These are phyloP conservation scores for Pseudopyricularia javanii DNA, from an alignment of 2,329 filamentous ascomycete genomes.

Conservation along the genomic window DNA sequence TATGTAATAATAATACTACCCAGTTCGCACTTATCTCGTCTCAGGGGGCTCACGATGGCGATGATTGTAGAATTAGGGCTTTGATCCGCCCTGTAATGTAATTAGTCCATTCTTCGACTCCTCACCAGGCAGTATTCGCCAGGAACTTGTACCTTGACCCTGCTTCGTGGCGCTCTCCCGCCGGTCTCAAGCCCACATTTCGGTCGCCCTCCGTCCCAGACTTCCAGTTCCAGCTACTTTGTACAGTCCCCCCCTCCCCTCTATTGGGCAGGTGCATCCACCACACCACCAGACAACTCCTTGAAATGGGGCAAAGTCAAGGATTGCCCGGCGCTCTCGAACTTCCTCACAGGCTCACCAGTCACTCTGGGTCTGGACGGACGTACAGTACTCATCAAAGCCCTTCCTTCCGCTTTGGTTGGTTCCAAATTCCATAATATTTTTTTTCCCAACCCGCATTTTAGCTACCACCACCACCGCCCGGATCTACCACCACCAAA, in stretches of 20 bases:
- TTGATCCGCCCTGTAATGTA: too few species aligned
- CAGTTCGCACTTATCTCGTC: too few species aligned
- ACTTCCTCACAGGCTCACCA: too few species aligned
- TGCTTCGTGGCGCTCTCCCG: neutral
- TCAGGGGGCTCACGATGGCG: too few species aligned
- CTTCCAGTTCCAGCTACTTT: too few species aligned
- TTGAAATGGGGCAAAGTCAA: neutral
- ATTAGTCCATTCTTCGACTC: too few species aligned
- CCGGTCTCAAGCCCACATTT: neutral
- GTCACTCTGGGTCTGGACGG: too few species aligned
- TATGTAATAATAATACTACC: too few species aligned
- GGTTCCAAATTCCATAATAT: neutral
- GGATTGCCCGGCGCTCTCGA: neutral
- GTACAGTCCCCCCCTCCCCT: too few species aligned
- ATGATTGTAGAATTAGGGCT: too few species aligned
- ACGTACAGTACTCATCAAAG: too few species aligned
- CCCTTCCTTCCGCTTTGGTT: neutral
- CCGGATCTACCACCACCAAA: neutral
- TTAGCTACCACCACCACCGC: neutral
- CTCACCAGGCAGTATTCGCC: too few species aligned
- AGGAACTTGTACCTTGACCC: neutral
- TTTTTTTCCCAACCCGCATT: neutral
- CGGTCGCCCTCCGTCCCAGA: neutral
- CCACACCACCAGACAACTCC: neutral
- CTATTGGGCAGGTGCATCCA: neutral